Base-by-base conservation (phyloP, 371 early-diverging fungal species). In the Saksenaea vasiformis region DNA sequence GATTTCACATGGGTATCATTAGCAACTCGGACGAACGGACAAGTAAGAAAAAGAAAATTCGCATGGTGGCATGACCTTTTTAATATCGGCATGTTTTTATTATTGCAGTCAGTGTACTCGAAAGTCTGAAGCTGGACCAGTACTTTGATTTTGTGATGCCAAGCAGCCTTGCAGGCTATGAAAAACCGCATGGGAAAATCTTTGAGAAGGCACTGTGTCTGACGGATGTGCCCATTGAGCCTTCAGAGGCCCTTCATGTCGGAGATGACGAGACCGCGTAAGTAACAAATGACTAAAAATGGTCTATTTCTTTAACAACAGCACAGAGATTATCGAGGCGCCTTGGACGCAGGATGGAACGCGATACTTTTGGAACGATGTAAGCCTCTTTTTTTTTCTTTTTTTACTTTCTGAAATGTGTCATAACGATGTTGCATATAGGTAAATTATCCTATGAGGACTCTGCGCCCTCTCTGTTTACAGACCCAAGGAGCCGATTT, bases 261-360 rank as follows among this genome's bases (percentile, higher is more conserved):
- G 79, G 79, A 4, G 79, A 79, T 59, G 76, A 74, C 61, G 57
- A 66, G 34, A 66, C 66, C 62, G 72, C 67, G 79, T 72, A 67
- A 67, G 63, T 22, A n/a, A 27, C 37, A 15, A 34, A 47, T 14
- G 10, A 47, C 24, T 9, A 60, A 56, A 54, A 43, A 19, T 3
- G 35, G 27, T 24, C 43, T 15, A 60, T 5, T 28, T 24, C 37
- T 9, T 59, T 61, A 8, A 19, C 28, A 38, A 10, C 9, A n/a
- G 11, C 0, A 13, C 15, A 37, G 39, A 13, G 61, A 60, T 43
- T 62, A 37, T 24, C 37, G 60, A 70, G 78, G 78, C 27, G 77
- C 80, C 24, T 37, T 53, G 19, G 60, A 68, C 26, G 80, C 80
- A 51, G 77, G 80, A 15, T 74, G 74, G 80, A 59, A 76, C 54